Conservation (phyloP, 192 early-diverging fungal species). For the Umbelopsis sp. region DNA sequence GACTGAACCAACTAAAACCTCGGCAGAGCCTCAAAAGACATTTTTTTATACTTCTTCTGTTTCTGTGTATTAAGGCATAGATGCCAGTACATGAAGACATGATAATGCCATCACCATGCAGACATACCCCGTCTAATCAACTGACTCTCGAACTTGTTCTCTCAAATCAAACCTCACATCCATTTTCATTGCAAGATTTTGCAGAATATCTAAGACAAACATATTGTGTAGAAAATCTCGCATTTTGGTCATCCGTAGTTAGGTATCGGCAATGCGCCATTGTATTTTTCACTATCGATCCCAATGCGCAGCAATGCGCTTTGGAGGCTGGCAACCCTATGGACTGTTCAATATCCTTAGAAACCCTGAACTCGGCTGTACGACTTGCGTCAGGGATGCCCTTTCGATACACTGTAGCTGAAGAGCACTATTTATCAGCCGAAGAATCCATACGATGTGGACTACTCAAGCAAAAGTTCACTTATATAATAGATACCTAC, state of each 20-base stretch:
- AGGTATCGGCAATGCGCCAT: conserved; percentile 1
- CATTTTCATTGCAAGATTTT: conserved; percentile 33
- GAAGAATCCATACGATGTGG: conserved; percentile 4
- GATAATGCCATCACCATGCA: conserved; percentile 19
- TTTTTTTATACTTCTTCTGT: too few relatives aligned
- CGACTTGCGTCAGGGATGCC: not conserved
- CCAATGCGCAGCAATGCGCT: not conserved
- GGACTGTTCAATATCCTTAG: not conserved
- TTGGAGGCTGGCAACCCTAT: not conserved
- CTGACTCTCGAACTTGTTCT: conserved; percentile 29
- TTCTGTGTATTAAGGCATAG: not conserved
- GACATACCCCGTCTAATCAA: not conserved
- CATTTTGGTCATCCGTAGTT: conserved; percentile 29
- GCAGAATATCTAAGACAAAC: conserved; percentile 34
- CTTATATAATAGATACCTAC: conserved; percentile 19
- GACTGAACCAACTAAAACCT: too few relatives aligned
- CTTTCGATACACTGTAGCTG: not conserved
- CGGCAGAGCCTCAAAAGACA: too few relatives aligned
- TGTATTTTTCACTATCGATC: conserved; percentile 7
- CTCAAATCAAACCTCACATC: conserved; percentile 19
- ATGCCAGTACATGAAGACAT: not conserved
- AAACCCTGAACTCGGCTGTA: not conserved
- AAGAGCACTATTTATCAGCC: not conserved
- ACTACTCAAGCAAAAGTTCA: conserved; percentile 8
- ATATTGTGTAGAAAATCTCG: conserved; percentile 41